These are phyloP conservation scores for Neocatenulostroma microsporum DNA, from an alignment of 2,329 filamentous ascomycete species.

Conservation along the genomic window DNA sequence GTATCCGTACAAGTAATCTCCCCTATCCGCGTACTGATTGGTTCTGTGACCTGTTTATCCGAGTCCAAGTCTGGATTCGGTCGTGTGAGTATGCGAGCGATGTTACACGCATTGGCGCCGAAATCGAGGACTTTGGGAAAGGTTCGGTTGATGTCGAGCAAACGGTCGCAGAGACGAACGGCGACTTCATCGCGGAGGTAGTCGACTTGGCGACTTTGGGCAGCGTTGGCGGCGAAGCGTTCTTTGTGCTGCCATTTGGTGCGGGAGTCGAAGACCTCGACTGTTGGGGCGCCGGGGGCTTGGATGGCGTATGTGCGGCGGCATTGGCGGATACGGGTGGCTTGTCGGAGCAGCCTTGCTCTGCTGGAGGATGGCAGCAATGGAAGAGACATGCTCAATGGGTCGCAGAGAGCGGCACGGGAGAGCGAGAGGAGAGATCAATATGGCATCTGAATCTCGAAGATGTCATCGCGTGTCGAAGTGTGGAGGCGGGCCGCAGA, in stretches of 20 bases:
- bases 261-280: constrained; percentile 84
- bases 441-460: too few relatives aligned
- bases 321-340: too few relatives aligned
- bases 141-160: constrained; percentile 85
- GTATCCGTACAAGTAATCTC: constrained; percentile 76
- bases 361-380: too few relatives aligned
- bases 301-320: constrained; percentile 85
- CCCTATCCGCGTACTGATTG: constrained; percentile 62
- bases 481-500: too few relatives aligned
- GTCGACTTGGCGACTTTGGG: constrained; percentile 71
- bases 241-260: constrained; percentile 91
- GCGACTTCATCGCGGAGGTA: constrained; percentile 94
- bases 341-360: too few relatives aligned
- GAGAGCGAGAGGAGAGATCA: too few relatives aligned
- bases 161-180: constrained; percentile 69
- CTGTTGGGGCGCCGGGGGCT: constrained; percentile 64
- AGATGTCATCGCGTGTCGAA: too few relatives aligned
- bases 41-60: constrained; percentile 51
- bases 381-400: too few relatives aligned
- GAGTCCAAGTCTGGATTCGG: constrained; percentile 58
- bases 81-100: constrained; percentile 67
- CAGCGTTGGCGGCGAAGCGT: constrained; percentile 62
- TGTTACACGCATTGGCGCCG: constrained; percentile 91
- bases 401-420: too few relatives aligned
- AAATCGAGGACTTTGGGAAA: constrained; percentile 83